A percentile compares a stretch with the other conserved stretches of the same genome.
phyloP scores from a whole-genome alignment of 768 basidiomycete species.

The Suillus ampliporus region DNA sequence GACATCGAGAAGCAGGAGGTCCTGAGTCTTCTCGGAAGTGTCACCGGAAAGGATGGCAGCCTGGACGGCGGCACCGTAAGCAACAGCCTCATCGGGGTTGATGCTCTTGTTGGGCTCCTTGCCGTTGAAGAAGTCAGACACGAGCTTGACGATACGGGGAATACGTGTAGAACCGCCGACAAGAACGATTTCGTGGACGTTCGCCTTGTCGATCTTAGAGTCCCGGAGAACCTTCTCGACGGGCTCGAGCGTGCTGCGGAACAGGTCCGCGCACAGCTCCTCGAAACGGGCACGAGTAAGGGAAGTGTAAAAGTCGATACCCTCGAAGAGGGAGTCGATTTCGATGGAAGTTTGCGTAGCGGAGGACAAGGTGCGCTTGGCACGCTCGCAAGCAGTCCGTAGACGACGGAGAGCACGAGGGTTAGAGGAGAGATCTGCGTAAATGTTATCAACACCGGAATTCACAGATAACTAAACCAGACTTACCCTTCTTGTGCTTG shows the following conservation, averaged over 20 bases:
- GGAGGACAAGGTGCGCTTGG: conserved; percentile 97
- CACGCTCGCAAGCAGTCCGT: conserved; percentile 97
- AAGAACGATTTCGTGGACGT: conserved; percentile 96
- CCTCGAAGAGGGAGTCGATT: conserved; percentile 97
- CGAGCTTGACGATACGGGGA: conserved; percentile 95
- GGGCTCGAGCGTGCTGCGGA: conserved; percentile 91
- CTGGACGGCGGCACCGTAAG: conserved; percentile 98
- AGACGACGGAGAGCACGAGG: conserved; percentile 96
- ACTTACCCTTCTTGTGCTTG: conserved; percentile 92
- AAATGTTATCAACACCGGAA: conserved; percentile 18
- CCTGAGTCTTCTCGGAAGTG: conserved; percentile 97
- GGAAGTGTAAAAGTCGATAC: conserved; percentile 98
- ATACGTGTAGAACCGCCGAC: conserved; percentile 99
- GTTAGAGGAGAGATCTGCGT: conserved; percentile 82
- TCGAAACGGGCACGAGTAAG: conserved; percentile 98
- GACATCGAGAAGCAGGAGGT: conserved; percentile 94
- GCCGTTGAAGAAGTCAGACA: conserved; percentile 98
- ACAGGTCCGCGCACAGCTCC: conserved; percentile 93
- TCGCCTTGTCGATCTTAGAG: conserved; percentile 96
- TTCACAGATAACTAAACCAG: conserved; percentile 1
- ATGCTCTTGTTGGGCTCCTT: conserved; percentile 99
- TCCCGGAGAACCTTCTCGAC: conserved; percentile 98
- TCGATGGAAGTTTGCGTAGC: conserved; percentile 96
- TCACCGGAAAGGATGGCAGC: conserved; percentile 98
- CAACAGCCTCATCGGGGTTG: conserved; percentile 99